phyloP scores from a whole-genome alignment of 1,139 yeast species.

The Blastobotrys indianensis region DNA sequence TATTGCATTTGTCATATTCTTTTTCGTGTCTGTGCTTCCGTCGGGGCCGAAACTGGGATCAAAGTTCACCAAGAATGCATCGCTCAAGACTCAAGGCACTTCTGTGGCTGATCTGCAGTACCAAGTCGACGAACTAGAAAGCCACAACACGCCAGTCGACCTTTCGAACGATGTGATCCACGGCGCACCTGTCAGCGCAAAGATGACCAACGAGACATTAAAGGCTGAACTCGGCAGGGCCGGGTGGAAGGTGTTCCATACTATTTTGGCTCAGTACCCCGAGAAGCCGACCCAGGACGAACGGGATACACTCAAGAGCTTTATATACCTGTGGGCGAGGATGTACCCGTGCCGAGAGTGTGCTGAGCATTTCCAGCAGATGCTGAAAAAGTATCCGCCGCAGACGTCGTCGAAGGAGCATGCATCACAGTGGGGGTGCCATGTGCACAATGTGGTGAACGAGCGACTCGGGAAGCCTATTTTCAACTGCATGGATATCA shows the following conservation, averaged over 20 bases:
- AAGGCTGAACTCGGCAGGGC: conserved; percentile 78
- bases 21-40: conserved; percentile 13
- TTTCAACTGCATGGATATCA: conserved; percentile 77
- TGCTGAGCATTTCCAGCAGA: conserved; percentile 77
- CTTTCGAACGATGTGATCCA: conserved; percentile 14
- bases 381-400: conserved; percentile 72
- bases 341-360: conserved; percentile 58
- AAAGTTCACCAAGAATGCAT: not conserved
- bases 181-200: conserved; percentile 69
- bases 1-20: conserved; percentile 21
- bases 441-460: conserved; percentile 85
- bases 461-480: conserved; percentile 58
- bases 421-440: conserved; percentile 96
- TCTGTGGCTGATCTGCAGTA: conserved; percentile 18
- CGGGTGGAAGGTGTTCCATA: conserved; percentile 87
- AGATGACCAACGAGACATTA: conserved; percentile 64
- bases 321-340: conserved; percentile 35
- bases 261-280: conserved; percentile 86
- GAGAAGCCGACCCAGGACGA: conserved; percentile 66
- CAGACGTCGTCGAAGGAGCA: conserved; percentile 70
- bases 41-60: not conserved
- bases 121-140: conserved; percentile 1
- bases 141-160: conserved; percentile 2
- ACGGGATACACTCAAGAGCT: conserved; percentile 53
- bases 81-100: conserved; percentile 8